These are phyloP conservation scores for Dothideomycetes sp. DNA, from an alignment of 2,329 filamentous ascomycete genomes.

Conservation along the genomic window DNA sequence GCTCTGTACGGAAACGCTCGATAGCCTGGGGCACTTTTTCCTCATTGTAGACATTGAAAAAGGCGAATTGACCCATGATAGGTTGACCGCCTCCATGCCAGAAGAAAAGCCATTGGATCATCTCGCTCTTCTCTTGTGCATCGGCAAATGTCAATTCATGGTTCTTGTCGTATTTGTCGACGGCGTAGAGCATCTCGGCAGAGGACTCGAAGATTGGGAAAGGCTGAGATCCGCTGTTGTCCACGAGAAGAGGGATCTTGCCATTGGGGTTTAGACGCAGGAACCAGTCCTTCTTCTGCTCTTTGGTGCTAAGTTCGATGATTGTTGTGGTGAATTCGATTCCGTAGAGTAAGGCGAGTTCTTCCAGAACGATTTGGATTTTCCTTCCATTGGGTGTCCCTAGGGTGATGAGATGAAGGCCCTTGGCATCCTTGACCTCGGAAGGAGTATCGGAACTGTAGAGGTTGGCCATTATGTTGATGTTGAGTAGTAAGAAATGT, in stretches of 20 bases:
- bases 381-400: constrained; percentile 45
- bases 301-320: constrained; percentile 45
- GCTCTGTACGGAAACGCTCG: constrained; percentile 44
- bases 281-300: constrained; percentile 49
- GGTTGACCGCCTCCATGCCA: constrained; percentile 40
- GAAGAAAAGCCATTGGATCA: constrained; percentile 47
- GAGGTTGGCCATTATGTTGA: constrained; percentile 22
- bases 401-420: constrained; percentile 44
- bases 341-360: constrained; percentile 39
- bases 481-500: too few relatives aligned
- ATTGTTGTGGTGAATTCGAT: constrained; percentile 39
- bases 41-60: constrained; percentile 36
- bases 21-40: constrained; percentile 44
- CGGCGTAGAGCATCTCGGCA: constrained; percentile 45
- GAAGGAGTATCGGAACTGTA: constrained; percentile 38
- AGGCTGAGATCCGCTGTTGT: constrained; percentile 41
- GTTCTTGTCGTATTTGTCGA: constrained; percentile 41
- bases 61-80: constrained; percentile 36
- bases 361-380: constrained; percentile 46
- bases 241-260: constrained; percentile 43
- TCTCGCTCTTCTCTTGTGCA: constrained; percentile 40
- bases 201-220: constrained; percentile 47
- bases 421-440: constrained; percentile 41
- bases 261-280: constrained; percentile 40
- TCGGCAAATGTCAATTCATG: constrained; percentile 45